These are phyloP conservation scores for Aegilops longissima DNA, from an alignment of 176 grass and related monocot genomes.

Conservation along the genomic window DNA sequence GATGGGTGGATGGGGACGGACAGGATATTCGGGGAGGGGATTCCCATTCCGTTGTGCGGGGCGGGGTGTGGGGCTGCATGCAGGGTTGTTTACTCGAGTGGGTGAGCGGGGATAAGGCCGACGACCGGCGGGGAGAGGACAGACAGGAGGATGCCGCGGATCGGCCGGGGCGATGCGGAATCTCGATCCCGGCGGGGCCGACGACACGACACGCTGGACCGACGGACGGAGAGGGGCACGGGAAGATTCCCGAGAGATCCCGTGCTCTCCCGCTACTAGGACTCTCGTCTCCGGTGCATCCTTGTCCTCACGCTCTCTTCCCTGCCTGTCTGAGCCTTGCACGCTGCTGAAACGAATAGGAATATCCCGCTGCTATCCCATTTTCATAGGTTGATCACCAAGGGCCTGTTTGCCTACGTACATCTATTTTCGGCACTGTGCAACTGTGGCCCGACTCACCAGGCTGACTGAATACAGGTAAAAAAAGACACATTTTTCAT, in stretches of 20 bases:
- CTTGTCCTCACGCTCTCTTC: no score
- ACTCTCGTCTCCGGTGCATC: no score
- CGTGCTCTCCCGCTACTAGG: no score
- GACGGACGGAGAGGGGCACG: not conserved
- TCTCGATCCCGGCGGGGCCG: not conserved
- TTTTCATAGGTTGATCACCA: no score
- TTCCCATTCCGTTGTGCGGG: conserved; percentile 38
- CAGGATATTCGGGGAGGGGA: conserved; percentile 55
- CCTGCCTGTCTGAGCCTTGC: no score
- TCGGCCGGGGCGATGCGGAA: conserved; percentile 22
- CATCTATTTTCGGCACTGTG: no score
- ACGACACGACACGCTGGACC: not conserved
- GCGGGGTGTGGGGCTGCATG: not conserved
- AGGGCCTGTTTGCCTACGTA: no score
- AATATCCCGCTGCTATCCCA: no score
- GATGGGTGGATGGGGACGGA: not conserved
- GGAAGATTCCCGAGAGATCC: not conserved
- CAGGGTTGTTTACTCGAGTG: not conserved
- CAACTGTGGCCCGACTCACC: no score
- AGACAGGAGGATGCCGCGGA: conserved; percentile 10
- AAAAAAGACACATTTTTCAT: no score
- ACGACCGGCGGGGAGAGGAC: not conserved
- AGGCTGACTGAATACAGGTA: no score
- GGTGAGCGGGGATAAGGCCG: not conserved
- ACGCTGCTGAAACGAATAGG: no score